These are phyloP conservation scores for Lepiota subincarnata DNA, from an alignment of 768 basidiomycete genomes.

Conservation along the genomic window DNA sequence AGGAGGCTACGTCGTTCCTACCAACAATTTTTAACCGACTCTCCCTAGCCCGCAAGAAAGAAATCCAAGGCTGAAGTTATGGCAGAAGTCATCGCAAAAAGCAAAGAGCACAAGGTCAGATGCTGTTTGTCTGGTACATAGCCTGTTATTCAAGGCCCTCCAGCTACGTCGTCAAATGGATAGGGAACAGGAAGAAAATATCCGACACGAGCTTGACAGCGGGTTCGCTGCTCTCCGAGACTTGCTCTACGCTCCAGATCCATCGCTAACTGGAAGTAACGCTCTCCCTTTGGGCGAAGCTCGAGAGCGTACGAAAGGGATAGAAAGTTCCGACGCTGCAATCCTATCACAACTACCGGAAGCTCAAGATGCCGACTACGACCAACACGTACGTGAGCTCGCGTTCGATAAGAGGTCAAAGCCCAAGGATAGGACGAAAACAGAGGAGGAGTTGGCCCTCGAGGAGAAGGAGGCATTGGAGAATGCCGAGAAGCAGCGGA, in stretches of 20 bases:
- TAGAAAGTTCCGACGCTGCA: constrained; percentile 17
- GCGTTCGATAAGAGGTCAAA: constrained; percentile 92
- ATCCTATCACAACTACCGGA: constrained; percentile 22
- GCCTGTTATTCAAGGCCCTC: constrained; percentile 1
- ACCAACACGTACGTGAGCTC: constrained; percentile 86
- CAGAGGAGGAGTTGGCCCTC: constrained; percentile 88
- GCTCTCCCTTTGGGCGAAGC: constrained; percentile 27
- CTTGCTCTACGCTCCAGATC: constrained; percentile 60
- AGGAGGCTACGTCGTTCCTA: not conserved
- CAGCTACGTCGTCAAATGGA: constrained; percentile 87
- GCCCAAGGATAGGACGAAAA: constrained; percentile 93
- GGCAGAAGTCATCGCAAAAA: constrained; percentile 96
- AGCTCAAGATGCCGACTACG: constrained; percentile 68
- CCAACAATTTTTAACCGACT: constrained; percentile 4
- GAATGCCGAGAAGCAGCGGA: constrained; percentile 74
- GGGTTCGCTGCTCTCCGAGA: constrained; percentile 79
- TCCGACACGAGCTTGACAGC: constrained; percentile 85
- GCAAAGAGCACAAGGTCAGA: constrained; percentile 88
- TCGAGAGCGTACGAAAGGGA: constrained; percentile 12
- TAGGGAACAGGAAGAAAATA: constrained; percentile 77
- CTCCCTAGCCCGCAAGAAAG: constrained; percentile 67
- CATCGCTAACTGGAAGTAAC: constrained; percentile 38
- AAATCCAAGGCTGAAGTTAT: constrained; percentile 95
- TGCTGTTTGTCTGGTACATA: constrained; percentile 6
- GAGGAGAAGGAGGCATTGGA: constrained; percentile 86